Evolutionary conservation across 768 basidiomycete species (phyloP), one percentile per base, ranked within the genome.

Genomic region (Infundibulicybe gibba): DNA sequence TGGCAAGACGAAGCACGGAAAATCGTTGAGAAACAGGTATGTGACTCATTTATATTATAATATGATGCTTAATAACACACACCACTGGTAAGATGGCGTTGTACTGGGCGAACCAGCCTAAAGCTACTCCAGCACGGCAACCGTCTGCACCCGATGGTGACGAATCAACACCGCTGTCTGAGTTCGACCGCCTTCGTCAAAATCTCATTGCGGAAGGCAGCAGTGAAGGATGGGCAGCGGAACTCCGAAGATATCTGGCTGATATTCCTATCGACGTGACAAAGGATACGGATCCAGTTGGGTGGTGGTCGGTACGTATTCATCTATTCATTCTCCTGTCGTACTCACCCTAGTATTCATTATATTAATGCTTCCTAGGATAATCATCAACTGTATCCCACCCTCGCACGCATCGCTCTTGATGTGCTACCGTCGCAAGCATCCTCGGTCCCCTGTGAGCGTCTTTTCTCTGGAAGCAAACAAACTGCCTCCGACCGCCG

Each of bases 371-470:
- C 4, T 25, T 25, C 8, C 8, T 25, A 51, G 50, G 41, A 48
- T 32, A 34, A 51, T 34, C 16, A 30, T 0, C 31, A 13, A 6
- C 31, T 47, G 39, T 53, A 55, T 39, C 55, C 54, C 14, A 53
- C 49, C 44, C 48, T 57, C 32, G 46, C 32, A 6, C 44, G 45
- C 21, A 54, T 59, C 32, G 47, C 51, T 3, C 41, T 59, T 15
- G 47, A 59, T 43, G 35, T 56, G 17, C 34, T 56, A 1, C 54
- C 58, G 9, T 41, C 41, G 25, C 56, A 57, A 40, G 52, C 52
- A 11, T 59, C 50, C 10, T 53, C 58, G 31, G 58, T 60, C 17
- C 56, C 53, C 3, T 58, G 54, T 21, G 51, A 60, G 43, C 44
- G 43, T 11, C 21, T 59, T 3, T 59, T 56, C 43, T 49, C 49